These are phyloP conservation scores for Tuber brumale DNA, from an alignment of 495 filamentous ascomycete genomes.

Conservation along the genomic window DNA sequence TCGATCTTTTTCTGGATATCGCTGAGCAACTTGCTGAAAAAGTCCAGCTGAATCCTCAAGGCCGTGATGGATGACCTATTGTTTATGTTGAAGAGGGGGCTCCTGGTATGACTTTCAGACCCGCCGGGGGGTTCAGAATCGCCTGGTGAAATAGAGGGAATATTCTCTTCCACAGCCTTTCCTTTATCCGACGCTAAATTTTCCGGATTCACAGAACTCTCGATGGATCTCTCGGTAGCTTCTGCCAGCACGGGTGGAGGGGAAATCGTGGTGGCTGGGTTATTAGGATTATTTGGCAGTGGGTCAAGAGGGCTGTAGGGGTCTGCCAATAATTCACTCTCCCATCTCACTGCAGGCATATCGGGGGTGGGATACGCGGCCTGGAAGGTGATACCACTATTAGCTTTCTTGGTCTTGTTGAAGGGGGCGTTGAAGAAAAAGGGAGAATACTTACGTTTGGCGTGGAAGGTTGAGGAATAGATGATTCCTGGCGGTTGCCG, in stretches of 20 bases:
- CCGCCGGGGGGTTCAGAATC: accelerated
- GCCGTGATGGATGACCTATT: background rate
- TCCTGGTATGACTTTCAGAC: accelerated
- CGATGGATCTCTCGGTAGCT: background rate
- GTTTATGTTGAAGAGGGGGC: background rate
- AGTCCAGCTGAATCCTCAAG: background rate
- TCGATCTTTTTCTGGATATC: background rate
- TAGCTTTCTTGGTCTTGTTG: background rate
- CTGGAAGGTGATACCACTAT: background rate
- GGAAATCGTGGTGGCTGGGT: background rate
- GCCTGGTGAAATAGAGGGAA: background rate
- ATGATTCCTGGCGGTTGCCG: background rate
- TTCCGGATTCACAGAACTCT: background rate
- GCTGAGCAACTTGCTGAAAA: background rate
- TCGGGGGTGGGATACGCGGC: background rate
- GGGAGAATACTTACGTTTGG: background rate
- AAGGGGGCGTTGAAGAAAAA: no score
- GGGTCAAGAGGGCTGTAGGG: accelerated
- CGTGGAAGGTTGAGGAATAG: background rate
- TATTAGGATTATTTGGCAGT: background rate
- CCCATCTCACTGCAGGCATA: background rate
- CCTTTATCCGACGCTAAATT: background rate
- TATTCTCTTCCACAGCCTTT: background rate
- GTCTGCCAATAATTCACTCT: background rate
- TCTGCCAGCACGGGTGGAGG: background rate